These are phyloP conservation scores for Colletotrichum spinosum DNA, from an alignment of 2,329 filamentous ascomycete species.

Conservation along the genomic window DNA sequence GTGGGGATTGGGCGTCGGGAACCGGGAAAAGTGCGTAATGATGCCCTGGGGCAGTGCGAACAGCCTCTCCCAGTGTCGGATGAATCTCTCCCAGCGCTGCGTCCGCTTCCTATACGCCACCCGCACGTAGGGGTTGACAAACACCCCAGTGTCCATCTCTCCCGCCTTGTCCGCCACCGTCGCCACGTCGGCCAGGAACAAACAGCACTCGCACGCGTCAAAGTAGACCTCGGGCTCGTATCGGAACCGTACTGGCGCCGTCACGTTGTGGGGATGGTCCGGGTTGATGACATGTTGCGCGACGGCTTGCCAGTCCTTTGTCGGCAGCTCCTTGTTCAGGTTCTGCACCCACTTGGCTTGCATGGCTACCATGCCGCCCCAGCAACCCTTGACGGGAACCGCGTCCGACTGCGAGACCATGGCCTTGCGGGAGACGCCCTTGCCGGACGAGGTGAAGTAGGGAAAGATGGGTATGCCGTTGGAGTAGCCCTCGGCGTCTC, in stretches of 20 bases:
- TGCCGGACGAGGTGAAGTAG: slow-evolving; percentile 68
- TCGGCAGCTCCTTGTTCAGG: slow-evolving; percentile 44
- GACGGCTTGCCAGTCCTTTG: slow-evolving; percentile 44
- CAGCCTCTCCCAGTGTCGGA: slow-evolving; percentile 74
- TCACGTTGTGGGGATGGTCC: slow-evolving; percentile 43
- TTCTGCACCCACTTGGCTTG: slow-evolving; percentile 70
- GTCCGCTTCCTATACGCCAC: slow-evolving; percentile 69
- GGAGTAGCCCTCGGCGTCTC: slow-evolving; percentile 73
- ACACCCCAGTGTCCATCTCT: slow-evolving; percentile 62
- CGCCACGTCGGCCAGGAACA: slow-evolving; percentile 63
- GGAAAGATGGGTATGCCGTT: slow-evolving; percentile 76
- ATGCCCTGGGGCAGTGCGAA: slow-evolving; percentile 70
- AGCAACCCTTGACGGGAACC: slow-evolving; percentile 79
- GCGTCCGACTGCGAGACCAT: slow-evolving; percentile 71
- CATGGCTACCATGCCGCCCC: slow-evolving; percentile 81
- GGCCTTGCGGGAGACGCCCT: slow-evolving; percentile 68
- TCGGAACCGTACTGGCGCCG: slow-evolving; percentile 46
- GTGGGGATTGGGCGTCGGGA: slow-evolving; percentile 72
- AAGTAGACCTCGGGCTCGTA: slow-evolving; percentile 69
- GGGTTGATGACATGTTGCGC: slow-evolving; percentile 48
- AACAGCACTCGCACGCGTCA: slow-evolving; percentile 75
- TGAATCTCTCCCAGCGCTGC: slow-evolving; percentile 47
- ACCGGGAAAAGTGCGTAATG: slow-evolving; percentile 64
- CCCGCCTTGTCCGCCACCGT: slow-evolving; percentile 47
- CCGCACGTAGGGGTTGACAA: slow-evolving; percentile 80